Conservation (phyloP, 441 rosid genomes). For the Eruca vesicaria region DNA sequence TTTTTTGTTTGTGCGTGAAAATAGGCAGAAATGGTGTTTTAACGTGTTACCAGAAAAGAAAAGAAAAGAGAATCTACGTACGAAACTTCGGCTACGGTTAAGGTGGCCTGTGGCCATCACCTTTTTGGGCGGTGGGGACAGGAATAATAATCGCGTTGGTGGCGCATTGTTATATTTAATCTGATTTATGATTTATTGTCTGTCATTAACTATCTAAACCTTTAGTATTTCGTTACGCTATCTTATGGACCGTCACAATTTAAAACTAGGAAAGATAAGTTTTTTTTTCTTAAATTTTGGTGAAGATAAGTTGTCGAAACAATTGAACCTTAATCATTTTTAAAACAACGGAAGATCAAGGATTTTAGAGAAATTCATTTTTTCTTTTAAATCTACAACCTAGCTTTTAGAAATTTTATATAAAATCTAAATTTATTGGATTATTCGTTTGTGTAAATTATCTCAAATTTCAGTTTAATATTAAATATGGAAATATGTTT, state of each 20-base stretch:
- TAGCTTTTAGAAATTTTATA: too few species aligned
- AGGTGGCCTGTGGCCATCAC: slow-evolving; percentile 1
- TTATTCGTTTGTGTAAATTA: too few species aligned
- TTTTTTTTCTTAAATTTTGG: too few species aligned
- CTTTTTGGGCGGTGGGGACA: slow-evolving; percentile 25
- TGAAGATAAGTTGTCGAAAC: too few species aligned
- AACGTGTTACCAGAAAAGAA: background rate
- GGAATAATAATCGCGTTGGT: background rate
- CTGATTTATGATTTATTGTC: background rate
- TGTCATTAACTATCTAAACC: background rate
- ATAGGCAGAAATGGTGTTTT: background rate
- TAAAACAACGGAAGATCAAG: too few species aligned
- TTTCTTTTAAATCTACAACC: too few species aligned
- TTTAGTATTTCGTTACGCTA: background rate
- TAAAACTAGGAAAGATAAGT: too few species aligned
- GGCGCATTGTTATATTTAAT: background rate
- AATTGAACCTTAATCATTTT: too few species aligned
- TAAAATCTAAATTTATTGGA: too few species aligned
- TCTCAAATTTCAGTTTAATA: too few species aligned
- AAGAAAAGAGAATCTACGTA: background rate
- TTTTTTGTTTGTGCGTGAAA: slow-evolving; percentile 11
- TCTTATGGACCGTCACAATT: background rate
- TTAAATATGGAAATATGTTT: too few species aligned
- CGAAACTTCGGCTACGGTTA: slow-evolving; percentile 17
- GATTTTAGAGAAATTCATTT: too few species aligned